Percentiles rank a stretch among this genome's conserved stretches.
These are phyloP conservation scores for Candida sakaeoensis DNA, from an alignment of 805 yeast species.

Conservation along the genomic window DNA sequence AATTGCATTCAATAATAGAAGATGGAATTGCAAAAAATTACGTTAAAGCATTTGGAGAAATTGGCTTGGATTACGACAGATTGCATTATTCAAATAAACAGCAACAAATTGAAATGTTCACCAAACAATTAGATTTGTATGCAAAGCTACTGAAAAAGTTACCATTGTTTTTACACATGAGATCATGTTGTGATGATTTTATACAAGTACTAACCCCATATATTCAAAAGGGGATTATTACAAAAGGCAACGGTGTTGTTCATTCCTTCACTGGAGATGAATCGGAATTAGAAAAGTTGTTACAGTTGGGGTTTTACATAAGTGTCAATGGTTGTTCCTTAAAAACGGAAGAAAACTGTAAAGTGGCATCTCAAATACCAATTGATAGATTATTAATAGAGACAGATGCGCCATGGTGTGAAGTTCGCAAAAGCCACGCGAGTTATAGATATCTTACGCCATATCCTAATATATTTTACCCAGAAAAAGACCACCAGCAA, in stretches of 20 bases:
- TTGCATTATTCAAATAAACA: conserved; percentile 68
- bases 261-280: conserved; percentile 90
- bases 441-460: conserved; percentile 54
- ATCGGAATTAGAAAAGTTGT: conserved; percentile 56
- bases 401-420: conserved; percentile 99
- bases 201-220: conserved; percentile 60
- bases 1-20: conserved; percentile 47
- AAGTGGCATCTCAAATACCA: conserved; percentile 68
- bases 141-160: conserved; percentile 42
- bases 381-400: conserved; percentile 70
- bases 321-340: conserved; percentile 94
- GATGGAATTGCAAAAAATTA: conserved; percentile 46
- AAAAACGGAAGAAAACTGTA: conserved; percentile 68
- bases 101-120: conserved; percentile 66
- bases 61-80: conserved; percentile 93
- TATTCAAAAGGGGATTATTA: conserved; percentile 38
- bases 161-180: conserved; percentile 88
- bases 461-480: conserved; percentile 58
- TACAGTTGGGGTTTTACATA: conserved; percentile 61
- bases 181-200: conserved; percentile 83
- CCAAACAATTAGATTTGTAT: conserved; percentile 66
- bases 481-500: conserved; percentile 22
- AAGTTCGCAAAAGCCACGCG: conserved; percentile 78
- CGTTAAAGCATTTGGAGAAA: conserved; percentile 88
- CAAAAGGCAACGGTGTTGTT: conserved; percentile 67